Base-by-base conservation (phyloP, 345 rosid species). In the Diplotaxis tenuifolia region DNA sequence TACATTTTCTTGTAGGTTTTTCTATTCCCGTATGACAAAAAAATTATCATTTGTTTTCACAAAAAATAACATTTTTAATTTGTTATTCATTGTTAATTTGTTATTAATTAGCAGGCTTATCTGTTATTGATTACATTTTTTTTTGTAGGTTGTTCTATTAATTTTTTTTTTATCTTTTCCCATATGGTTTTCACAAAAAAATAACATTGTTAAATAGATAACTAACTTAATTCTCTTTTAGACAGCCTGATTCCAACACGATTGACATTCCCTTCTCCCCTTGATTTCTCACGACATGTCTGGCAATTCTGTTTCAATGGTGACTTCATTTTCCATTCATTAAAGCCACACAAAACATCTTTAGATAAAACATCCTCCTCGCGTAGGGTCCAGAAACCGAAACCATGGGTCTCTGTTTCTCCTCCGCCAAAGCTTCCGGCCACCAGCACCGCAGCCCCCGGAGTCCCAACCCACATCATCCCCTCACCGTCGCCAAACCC, bases 371-470 rank as follows among this genome's bases (percentile, higher is more conserved):
- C 49, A 42, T 63, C 71, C 59, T 40, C 16, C 27, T 62, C 49
- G 65, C 57, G 15, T 75, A 75, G 70, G 79, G 1, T 75, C 64
- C 0, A 52, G 68, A 75, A 61, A 61, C 68, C 56, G 68, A 67
- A 60, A 50, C 62, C 12, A 58, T 91, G 97, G 98, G 97, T 40
- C 74, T 75, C 58, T 94, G 98, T 82, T 78, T 85, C 70, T 91
- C 97, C 70, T 65, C 96, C 78, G 78, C 83, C 67, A 93, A 76
- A 72, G 88, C 83, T 66, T 83, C 86, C 78, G 89, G 86, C 70
- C 84, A 88, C 27, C 65, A 11, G 42, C 82, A 68, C 74, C 84
- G 86, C 82, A 83, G 71, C 16, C 10, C 40, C 22, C 75, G 72
- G 34, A 52, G 55, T 53, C 68, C 55, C 12, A 69, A 34, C 18